Evolutionary conservation across 768 basidiomycete species (phyloP).

Genomic region (Leccinum obscurum): DNA sequence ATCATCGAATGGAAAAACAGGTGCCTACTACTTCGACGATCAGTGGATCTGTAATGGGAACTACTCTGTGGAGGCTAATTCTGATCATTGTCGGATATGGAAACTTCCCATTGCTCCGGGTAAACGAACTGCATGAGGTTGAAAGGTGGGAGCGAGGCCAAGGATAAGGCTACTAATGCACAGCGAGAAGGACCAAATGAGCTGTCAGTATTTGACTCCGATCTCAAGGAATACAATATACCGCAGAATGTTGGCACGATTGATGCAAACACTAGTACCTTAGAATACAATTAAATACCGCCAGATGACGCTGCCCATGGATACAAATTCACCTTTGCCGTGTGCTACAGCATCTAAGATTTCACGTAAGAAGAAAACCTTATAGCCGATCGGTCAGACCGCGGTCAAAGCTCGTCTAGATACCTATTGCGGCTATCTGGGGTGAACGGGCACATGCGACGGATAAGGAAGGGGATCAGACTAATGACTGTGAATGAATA

Average conservation of each 20-base stretch:
- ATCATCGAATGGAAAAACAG: no score
- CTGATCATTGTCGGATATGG: neutral
- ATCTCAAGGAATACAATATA: neutral
- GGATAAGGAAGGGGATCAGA: neutral
- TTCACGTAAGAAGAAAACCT: neutral
- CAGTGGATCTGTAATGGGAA: no score
- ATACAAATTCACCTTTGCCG: neutral
- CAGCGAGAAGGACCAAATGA: no score
- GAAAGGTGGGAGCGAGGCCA: neutral
- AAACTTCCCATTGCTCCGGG: neutral
- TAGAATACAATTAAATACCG: no score
- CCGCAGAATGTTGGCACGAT: neutral
- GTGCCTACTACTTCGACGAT: no score
- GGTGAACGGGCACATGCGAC: neutral
- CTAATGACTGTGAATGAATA: neutral
- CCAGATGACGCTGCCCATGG: neutral
- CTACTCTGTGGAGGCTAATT: no score
- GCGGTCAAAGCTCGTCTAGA: neutral
- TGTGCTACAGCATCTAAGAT: neutral
- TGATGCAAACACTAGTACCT: neutral
- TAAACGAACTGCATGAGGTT: neutral
- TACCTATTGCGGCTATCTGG: conserved; percentile 1
- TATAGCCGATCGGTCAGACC: neutral
- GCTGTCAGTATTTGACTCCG: neutral
- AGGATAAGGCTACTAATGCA: neutral